Evolutionary conservation across 495 filamentous ascomycete genomes (phyloP).

Genomic region (Penicillium herquei): DNA sequence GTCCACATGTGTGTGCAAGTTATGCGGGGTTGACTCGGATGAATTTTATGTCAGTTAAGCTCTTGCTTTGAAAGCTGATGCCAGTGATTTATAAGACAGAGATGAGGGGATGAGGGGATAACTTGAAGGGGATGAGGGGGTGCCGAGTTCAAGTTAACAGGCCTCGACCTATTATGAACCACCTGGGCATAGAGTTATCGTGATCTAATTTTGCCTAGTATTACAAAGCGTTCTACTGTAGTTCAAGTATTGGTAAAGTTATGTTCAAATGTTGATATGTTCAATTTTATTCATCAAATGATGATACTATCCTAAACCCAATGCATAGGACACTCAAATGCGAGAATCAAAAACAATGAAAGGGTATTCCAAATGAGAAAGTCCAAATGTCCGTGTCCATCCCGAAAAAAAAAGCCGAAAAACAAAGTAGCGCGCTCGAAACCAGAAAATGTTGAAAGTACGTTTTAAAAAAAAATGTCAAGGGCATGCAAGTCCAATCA

Average conservation of each 20-base stretch:
- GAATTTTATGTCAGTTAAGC: no score
- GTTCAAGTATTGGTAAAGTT: neutral
- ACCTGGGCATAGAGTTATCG: no score
- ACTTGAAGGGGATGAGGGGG: no score
- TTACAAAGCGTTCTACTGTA: no score
- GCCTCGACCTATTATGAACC: no score
- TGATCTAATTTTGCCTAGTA: no score
- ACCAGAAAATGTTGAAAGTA: slow-evolving; percentile 25
- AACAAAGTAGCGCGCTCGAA: slow-evolving; percentile 30
- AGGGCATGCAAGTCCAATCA: slow-evolving; percentile 15
- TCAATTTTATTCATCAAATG: slow-evolving; percentile 5
- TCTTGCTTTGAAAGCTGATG: no score
- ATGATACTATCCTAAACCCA: slow-evolving; percentile 6
- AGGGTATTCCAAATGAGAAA: slow-evolving; percentile 26
- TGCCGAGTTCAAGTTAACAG: no score
- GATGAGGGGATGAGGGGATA: no score
- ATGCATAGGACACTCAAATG: slow-evolving; percentile 5
- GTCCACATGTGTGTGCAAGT: neutral
- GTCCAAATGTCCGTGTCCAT: slow-evolving; percentile 18
- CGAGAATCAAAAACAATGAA: slow-evolving; percentile 8
- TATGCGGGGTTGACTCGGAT: neutral
- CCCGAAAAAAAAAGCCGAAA: slow-evolving; percentile 17
- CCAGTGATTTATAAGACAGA: no score
- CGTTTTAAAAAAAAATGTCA: slow-evolving; percentile 5
- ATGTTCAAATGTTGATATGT: neutral